Evolutionary conservation across 805 yeast species (phyloP).

Genomic region (Pichia eremophila): DNA sequence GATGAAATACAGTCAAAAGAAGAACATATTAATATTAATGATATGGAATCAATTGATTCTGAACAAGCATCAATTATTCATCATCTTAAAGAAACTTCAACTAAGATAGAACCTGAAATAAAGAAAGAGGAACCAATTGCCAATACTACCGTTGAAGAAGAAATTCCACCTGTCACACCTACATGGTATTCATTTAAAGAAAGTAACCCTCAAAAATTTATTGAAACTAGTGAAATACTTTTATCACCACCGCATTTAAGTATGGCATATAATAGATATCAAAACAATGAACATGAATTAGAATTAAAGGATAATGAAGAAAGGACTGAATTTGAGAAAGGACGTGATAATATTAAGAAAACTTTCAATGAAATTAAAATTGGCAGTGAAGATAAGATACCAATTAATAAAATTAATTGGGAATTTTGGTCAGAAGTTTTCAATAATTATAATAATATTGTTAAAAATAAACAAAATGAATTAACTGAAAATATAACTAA

Average conservation of each 20-base stretch:
- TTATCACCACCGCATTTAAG: slow-evolving; percentile 38
- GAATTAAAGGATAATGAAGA: slow-evolving; percentile 40
- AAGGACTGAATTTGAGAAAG: slow-evolving; percentile 41
- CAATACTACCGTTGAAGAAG: background rate
- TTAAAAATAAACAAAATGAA: slow-evolving; percentile 48
- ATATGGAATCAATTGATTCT: slow-evolving; percentile 10
- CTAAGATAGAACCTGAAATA: slow-evolving; percentile 4
- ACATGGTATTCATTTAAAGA: background rate
- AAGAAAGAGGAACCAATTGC: background rate
- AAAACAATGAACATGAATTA: slow-evolving; percentile 45
- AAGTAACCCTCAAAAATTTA: slow-evolving; percentile 15
- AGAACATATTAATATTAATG: background rate
- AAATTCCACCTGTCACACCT: background rate
- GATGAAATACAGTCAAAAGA: background rate
- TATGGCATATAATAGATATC: slow-evolving; percentile 50
- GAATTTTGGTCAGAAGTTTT: slow-evolving; percentile 83
- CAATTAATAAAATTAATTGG: slow-evolving; percentile 52
- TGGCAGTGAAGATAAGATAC: slow-evolving; percentile 28
- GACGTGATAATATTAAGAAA: slow-evolving; percentile 34
- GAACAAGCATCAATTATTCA: slow-evolving; percentile 9
- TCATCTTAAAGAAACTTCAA: background rate
- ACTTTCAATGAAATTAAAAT: slow-evolving; percentile 39
- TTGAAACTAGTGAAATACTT: slow-evolving; percentile 2
- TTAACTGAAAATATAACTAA: slow-evolving; percentile 52
- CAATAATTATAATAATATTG: slow-evolving; percentile 62